Evolutionary conservation across 108 stramenopile genomes (phyloP).

Genomic region (Cylindrotheca fusiformis): DNA sequence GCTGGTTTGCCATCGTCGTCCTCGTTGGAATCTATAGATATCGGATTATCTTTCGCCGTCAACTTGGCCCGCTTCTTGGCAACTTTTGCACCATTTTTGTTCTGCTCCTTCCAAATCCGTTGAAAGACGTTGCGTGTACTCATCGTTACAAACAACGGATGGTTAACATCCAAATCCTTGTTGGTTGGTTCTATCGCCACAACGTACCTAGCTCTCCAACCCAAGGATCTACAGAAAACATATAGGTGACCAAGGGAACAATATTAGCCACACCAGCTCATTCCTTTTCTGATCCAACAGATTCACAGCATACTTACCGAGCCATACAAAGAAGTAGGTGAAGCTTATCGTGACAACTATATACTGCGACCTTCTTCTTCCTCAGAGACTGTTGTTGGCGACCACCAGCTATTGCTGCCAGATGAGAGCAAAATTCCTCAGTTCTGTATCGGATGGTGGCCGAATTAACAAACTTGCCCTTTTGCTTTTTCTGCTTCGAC

Average conservation of each 20-base stretch:
- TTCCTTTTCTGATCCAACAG: too few relatives aligned
- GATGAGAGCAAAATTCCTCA: conserved; percentile 23
- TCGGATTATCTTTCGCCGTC: not conserved
- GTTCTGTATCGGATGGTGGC: conserved; percentile 12
- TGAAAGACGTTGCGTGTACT: conserved; percentile 6
- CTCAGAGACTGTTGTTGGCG: not conserved
- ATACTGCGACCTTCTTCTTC: not conserved
- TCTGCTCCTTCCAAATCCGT: conserved; percentile 4
- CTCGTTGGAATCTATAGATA: not conserved
- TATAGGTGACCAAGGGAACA: too few relatives aligned
- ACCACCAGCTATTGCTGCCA: not conserved
- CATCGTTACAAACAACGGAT: conserved; percentile 54
- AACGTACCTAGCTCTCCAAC: conserved; percentile 81
- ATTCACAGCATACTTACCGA: too few relatives aligned
- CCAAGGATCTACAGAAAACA: conserved; percentile 73
- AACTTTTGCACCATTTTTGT: not conserved
- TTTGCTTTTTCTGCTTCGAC: not conserved
- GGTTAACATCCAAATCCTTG: conserved; percentile 65
- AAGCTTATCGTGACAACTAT: conserved; percentile 14
- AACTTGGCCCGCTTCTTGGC: not conserved
- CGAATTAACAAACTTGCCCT: not conserved
- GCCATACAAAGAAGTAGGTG: conserved; percentile 55
- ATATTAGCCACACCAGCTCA: too few relatives aligned
- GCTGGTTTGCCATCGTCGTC: conserved; percentile 11
- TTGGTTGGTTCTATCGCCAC: conserved; percentile 51